Percentiles rank a stretch among this genome's conserved stretches.
Conservation (phyloP, 2,329 filamentous ascomycete genomes). For the Botrytis aclada region DNA sequence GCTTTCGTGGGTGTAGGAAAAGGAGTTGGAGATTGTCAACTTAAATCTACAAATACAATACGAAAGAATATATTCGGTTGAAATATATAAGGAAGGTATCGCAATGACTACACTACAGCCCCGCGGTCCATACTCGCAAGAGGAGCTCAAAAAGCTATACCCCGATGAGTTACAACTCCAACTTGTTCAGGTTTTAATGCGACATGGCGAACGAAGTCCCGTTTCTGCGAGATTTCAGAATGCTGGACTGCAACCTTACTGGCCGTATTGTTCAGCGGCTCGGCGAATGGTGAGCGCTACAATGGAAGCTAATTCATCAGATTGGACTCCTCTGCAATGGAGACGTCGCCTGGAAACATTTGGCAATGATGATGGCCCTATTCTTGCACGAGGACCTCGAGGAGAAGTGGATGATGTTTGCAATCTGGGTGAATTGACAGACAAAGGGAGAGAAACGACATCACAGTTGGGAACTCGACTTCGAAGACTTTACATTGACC, state of each 20-base stretch:
- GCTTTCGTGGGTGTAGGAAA: not conserved
- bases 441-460: conserved; percentile 70
- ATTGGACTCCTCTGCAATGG: conserved; percentile 47
- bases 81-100: not conserved
- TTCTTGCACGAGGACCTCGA: conserved; percentile 63
- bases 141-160: conserved; percentile 80
- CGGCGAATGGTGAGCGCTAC: conserved; percentile 65
- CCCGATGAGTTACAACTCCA: conserved; percentile 76
- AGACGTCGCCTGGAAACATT: conserved; percentile 81
- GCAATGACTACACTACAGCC: conserved; percentile 76
- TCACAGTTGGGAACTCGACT: conserved; percentile 65
- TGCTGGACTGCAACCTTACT: conserved; percentile 63
- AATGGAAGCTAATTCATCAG: conserved; percentile 47
- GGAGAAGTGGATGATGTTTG: conserved; percentile 79
- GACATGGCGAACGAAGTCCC: conserved; percentile 79
- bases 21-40: not conserved
- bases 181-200: conserved; percentile 82
- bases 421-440: conserved; percentile 73
- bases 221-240: conserved; percentile 87
- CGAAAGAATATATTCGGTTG: not conserved
- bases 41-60: not conserved
- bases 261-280: conserved; percentile 87
- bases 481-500: conserved; percentile 70
- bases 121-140: conserved; percentile 71
- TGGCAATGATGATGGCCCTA: conserved; percentile 64